These are phyloP conservation scores for Paecilomyces dactylethromorphus DNA, from an alignment of 2,329 filamentous ascomycete species.

Conservation along the genomic window DNA sequence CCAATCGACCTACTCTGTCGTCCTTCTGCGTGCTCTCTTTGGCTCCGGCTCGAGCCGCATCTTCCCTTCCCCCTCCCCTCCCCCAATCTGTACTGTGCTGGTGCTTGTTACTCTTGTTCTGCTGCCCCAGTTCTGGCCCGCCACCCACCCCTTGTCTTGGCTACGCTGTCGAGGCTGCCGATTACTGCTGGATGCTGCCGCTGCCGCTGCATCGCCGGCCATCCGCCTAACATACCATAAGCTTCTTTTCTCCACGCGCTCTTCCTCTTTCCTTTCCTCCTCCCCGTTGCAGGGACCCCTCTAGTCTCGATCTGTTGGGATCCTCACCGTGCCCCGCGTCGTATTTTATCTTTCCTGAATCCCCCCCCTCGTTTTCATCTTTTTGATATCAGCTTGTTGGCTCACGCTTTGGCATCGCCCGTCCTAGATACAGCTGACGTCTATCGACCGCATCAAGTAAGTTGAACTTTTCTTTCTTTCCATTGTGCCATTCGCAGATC, in stretches of 20 bases:
- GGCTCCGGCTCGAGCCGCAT: slow-evolving; percentile 2
- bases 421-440: slow-evolving; percentile 36
- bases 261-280: slow-evolving; percentile 9
- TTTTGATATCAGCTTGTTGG: slow-evolving; percentile 7
- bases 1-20: background rate
- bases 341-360: slow-evolving; percentile 1
- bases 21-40: slow-evolving; percentile 1
- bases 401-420: slow-evolving; percentile 9
- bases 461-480: slow-evolving; percentile 16
- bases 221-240: slow-evolving; percentile 5
- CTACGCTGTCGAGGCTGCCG: slow-evolving; percentile 9
- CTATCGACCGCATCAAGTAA: slow-evolving; percentile 42
- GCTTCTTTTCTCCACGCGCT: slow-evolving; percentile 9
- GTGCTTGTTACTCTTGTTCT: slow-evolving; percentile 2
- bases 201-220: background rate
- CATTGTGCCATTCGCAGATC: slow-evolving; percentile 1
- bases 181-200: slow-evolving; percentile 4
- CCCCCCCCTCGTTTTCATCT: slow-evolving; percentile 1
- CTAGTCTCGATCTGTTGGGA: slow-evolving; percentile 2
- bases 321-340: background rate
- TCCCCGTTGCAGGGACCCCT: slow-evolving; percentile 3
- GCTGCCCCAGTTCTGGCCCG: slow-evolving; percentile 8
- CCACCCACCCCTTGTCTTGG: slow-evolving; percentile 17
- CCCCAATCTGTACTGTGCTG: background rate
- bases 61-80: slow-evolving; percentile 8